Conservation (phyloP, 495 filamentous ascomycete genomes). For the Glonium stellatum region DNA sequence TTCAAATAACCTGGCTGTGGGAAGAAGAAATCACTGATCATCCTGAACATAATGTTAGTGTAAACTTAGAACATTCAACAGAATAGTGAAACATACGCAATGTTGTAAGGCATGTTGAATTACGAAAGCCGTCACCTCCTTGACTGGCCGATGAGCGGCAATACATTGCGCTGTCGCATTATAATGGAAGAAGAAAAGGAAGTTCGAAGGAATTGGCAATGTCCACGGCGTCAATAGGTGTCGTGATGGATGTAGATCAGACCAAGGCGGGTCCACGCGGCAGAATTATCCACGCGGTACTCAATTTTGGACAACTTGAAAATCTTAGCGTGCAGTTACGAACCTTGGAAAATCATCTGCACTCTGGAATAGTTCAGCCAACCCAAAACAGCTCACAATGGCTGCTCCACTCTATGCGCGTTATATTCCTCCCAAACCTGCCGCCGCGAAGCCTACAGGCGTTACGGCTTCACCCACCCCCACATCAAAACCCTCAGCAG, state of each 20-base stretch:
- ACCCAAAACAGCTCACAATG: constrained; percentile 24
- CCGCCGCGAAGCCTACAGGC: constrained; percentile 5
- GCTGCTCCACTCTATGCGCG: constrained; percentile 44
- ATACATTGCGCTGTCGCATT: neutral
- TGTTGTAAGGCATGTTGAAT: constrained; percentile 58
- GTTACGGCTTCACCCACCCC: neutral
- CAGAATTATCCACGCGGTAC: too few species aligned
- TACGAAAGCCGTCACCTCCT: constrained; percentile 21
- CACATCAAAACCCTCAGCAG: neutral
- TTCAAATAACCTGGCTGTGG: constrained; percentile 72
- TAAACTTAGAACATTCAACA: neutral
- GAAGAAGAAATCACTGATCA: constrained; percentile 99
- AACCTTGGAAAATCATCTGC: neutral
- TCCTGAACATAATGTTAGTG: constrained; percentile 42
- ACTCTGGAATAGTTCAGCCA: neutral
- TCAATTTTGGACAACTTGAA: constrained; percentile 11
- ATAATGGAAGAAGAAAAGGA: neutral
- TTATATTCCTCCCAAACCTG: constrained; percentile 43
- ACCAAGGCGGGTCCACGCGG: neutral
- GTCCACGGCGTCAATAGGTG: neutral
- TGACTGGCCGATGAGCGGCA: neutral
- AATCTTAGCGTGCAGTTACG: constrained; percentile 15
- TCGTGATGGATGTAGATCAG: too few species aligned
- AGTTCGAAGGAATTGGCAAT: neutral
- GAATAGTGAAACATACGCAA: constrained; percentile 52